These are phyloP conservation scores for Planoprotostelium fungivorum DNA, from an alignment of 78 protist genomes.

Conservation along the genomic window DNA sequence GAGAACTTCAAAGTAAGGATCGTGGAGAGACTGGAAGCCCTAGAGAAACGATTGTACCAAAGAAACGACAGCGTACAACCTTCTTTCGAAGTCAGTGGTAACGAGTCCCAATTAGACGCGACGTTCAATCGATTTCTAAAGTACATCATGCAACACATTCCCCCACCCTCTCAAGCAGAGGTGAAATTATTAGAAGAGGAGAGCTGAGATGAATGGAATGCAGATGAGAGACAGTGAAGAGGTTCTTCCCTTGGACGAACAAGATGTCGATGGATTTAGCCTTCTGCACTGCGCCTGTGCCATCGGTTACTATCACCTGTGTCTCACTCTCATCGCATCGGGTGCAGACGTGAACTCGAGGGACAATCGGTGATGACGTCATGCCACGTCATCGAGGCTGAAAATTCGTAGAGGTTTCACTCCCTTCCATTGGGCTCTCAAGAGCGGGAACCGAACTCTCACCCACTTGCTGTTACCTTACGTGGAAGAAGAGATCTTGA, in stretches of 20 bases:
- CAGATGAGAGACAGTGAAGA: too few relatives aligned
- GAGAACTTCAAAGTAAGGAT: background rate
- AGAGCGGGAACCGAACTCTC: background rate
- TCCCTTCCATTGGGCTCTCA: background rate
- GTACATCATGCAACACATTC: background rate
- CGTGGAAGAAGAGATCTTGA: background rate
- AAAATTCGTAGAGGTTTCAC: background rate
- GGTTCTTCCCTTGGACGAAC: background rate
- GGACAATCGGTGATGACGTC: background rate
- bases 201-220: too few relatives aligned
- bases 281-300: background rate
- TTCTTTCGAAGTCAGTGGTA: background rate
- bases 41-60: background rate
- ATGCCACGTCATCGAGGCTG: background rate
- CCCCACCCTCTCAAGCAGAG: background rate
- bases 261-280: background rate
- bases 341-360: background rate
- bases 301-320: background rate
- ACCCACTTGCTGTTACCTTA: background rate
- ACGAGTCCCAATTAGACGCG: background rate
- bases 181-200: background rate
- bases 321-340: background rate
- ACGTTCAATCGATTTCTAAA: background rate
- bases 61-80: background rate
- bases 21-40: background rate